These are phyloP conservation scores for Metarhizium sp. DNA, from an alignment of 2,329 filamentous ascomycete genomes.

Conservation along the genomic window DNA sequence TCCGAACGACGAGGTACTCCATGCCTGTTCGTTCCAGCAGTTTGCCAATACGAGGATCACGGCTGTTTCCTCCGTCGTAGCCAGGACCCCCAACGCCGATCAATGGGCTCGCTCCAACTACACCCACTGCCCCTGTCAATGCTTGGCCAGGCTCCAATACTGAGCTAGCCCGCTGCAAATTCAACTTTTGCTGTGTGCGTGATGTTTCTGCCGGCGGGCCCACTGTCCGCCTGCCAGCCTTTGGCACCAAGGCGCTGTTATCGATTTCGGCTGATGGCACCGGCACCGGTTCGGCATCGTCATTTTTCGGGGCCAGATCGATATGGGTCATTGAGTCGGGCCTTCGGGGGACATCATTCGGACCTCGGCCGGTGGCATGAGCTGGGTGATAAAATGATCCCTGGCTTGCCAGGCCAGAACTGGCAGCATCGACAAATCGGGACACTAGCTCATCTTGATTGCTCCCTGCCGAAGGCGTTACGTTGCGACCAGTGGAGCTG, in stretches of 20 bases:
- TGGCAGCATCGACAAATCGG: constrained; percentile 45
- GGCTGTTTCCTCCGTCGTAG: constrained; percentile 40
- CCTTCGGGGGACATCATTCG: constrained; percentile 25
- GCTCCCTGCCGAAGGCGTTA: constrained; percentile 19
- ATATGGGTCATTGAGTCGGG: constrained; percentile 33
- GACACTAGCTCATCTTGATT: constrained; percentile 44
- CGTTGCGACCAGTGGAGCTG: constrained; percentile 17
- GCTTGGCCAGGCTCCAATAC: constrained; percentile 55
- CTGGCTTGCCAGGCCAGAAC: constrained; percentile 39
- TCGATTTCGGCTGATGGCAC: constrained; percentile 21
- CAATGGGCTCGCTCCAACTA: constrained; percentile 34
- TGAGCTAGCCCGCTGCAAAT: constrained; percentile 64
- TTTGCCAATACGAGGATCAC: constrained; percentile 54
- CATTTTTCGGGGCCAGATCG: constrained; percentile 14
- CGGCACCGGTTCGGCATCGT: constrained; percentile 7
- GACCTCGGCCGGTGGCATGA: constrained; percentile 18
- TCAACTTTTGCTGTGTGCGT: constrained; percentile 66
- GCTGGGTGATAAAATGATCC: constrained; percentile 40
- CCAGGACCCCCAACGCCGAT: constrained; percentile 43
- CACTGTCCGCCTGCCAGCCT: constrained; percentile 28
- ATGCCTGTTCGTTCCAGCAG: constrained; percentile 61
- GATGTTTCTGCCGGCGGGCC: constrained; percentile 45
- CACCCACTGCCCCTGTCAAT: constrained; percentile 23
- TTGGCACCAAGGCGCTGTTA: constrained; percentile 38
- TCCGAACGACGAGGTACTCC: constrained; percentile 65